Evolutionary conservation across 2,329 filamentous ascomycete genomes (phyloP), one percentile per base, ranked within the genome.

Genomic region (Tolypocladium tundrense): DNA sequence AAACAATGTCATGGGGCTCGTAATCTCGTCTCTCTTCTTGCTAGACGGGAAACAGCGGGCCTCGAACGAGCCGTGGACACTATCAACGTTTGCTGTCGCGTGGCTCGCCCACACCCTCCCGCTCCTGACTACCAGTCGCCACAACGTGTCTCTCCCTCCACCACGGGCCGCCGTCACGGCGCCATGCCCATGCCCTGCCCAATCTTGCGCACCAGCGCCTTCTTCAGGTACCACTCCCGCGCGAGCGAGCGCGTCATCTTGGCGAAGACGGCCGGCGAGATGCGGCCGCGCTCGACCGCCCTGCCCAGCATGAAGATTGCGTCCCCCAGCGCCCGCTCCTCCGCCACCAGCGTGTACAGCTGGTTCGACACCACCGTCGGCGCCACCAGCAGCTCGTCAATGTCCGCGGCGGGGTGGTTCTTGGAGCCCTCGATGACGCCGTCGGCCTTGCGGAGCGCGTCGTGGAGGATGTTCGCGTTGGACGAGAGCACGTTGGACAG

Each of bases 321-420:
- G 69, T 97, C 93, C 39, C 88, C 88, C 53, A 96, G 82, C 3
- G 89, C 91, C 63, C 88, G 82, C 74, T 97, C 93, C 69, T 99
- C 94, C 1, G 91, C 91, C 35, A 92, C 90, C 2, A 95, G 78
- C 53, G 87, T 86, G 72, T 97, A 99, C 27, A 99, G 76, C 76
- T 99, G 94, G 63, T 93, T 92, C 0, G 89, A 90, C 5, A 97
- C 94, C 1, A 97, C 88, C 0, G 91, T 97, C 1, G 93, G 91
- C 3, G 92, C 91, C n/a, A 97, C 90, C 3, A 99, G 79, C 40
- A 97, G 81, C 60, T 96, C 91, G 70, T 99, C 94, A 54, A 97
- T 88, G 53, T 87, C 84, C 0, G 92, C 91, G 1, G 86, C 81
- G 45, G 81, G 80, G 54, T 89, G 85, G 19, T 78, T 78, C 58